Evolutionary conservation across 2,329 filamentous ascomycete genomes (phyloP), one percentile per base, ranked within the genome.

Genomic region (Microdochium nivale): DNA sequence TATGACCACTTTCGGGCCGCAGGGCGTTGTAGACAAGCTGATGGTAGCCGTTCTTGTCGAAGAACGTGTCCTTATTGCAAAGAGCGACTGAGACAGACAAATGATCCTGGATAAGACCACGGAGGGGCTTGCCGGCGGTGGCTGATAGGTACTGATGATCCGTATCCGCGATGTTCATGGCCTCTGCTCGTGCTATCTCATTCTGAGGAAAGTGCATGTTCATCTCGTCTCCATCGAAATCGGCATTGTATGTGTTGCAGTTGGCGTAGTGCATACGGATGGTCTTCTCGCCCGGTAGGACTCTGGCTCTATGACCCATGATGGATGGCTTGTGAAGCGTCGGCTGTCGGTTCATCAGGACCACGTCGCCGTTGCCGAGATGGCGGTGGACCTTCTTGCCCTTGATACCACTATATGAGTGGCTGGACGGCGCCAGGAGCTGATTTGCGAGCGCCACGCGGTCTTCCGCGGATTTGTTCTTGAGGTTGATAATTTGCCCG

Each of bases 191-290:
- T 16, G 94, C 94, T 57, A 97, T 78, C 66, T 97, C 95, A 60
- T 96, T 97, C 62, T 99, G 94, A 1, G 94, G 94, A 64, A 99
- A 97, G 70, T 99, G 94, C 91, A 99, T 95, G 68, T 99, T 99
- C 94, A 99, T 99, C 70, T 99, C 94, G 66, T 99, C 94, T 68
- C 94, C 94, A 64, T 99, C 95, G 65, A 99, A 99, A 77, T 99
- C 94, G 30, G 94, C 94, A 62, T 99, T 99, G 77, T 99, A 99
- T 0, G 94, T 96, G 65, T 99, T 99, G 69, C 94, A 97, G 68
- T 99, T 99, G 62, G 94, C 92, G 71, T 99, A 99, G 74, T 99
- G 94, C 92, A 99, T 97, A 58, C 94, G 90, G 66, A 99, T 91
- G 0, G 94, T 97, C 72, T 95, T 95, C 68, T 99, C 95, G 33